Evolutionary conservation across 495 filamentous ascomycete genomes (phyloP).

Genomic region (Xylaria castorea): DNA sequence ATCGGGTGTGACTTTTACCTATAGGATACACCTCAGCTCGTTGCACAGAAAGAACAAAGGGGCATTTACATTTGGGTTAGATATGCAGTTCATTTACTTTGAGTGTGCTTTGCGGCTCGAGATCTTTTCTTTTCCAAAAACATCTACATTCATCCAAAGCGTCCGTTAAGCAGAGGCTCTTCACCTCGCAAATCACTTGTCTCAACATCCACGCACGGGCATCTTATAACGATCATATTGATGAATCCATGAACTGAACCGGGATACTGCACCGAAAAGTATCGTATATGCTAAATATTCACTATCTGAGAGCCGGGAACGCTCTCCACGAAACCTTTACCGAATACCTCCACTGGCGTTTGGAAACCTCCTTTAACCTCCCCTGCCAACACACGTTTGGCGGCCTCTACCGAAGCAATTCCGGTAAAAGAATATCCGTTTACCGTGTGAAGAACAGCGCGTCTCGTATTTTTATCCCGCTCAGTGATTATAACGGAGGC

Average conservation of each 20-base stretch:
- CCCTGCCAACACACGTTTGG: conserved; percentile 1
- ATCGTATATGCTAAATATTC: not conserved
- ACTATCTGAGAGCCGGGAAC: not conserved
- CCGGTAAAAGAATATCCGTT: conserved; percentile 20
- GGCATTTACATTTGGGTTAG: too few species aligned
- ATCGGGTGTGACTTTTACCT: too few species aligned
- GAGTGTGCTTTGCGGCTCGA: not conserved
- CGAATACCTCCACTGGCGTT: conserved; percentile 13
- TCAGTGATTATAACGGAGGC: conserved; percentile 11
- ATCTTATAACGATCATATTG: not conserved
- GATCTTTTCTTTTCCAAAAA: not conserved
- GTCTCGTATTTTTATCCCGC: not conserved
- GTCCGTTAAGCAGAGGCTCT: not conserved
- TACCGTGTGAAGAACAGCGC: conserved; percentile 15
- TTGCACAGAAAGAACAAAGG: too few species aligned
- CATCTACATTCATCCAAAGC: not conserved
- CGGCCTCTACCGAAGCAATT: conserved; percentile 11
- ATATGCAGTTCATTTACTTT: not conserved
- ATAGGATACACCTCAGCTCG: too few species aligned
- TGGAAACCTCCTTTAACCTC: conserved; percentile 12
- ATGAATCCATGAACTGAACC: not conserved
- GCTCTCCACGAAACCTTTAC: conserved; percentile 2
- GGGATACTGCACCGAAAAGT: not conserved
- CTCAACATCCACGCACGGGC: not conserved
- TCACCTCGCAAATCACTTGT: not conserved